Evolutionary conservation across 352 stramenopile genomes (phyloP), one percentile per base, ranked within the genome.

Genomic region (Pythium coloratum): DNA sequence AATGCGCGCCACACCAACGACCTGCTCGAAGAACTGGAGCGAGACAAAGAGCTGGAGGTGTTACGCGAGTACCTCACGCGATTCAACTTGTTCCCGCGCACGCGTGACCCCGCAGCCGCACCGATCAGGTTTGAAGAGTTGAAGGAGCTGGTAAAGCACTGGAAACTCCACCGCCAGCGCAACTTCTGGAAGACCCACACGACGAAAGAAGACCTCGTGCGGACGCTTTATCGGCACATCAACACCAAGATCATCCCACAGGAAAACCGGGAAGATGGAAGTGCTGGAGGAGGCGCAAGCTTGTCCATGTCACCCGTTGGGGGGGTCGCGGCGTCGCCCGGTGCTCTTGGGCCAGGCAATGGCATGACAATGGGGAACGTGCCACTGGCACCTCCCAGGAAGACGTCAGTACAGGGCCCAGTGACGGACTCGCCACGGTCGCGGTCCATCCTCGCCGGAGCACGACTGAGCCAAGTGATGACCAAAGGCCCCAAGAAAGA

Each of bases 161-260:
- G 88, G 87, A 97, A 97, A 61, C 72, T 97, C 6, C 88, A 97
- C 55, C 86, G 91, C 1, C 86, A 94, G 67, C 85, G 88, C 34
- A 92, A 94, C 56, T 97, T 97, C 62, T 97, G 89, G 89, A 97
- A 96, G 64, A 94, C 77, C 10, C 89, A 97, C 74, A 86, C 83
- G 34, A 91, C 84, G 34, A 96, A 95, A 64, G 88, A 97, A 62
- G 88, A 97, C 32, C 83, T 97, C 13, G 88, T 95, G 40, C 81
- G 75, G 7, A 95, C 86, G 14, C 67, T 96, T 4, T 91, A 95
- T 53, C 82, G 86, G 18, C 87, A 96, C 58, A 97, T 97, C 59
- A 94, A 94, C 66, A 89, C 86, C 40, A 95, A 89, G 64, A 88
- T 93, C 70, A 87, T 91, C 30, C 84, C 85, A 7, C 78, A 88